Evolutionary conservation across 2,329 filamentous ascomycete species (phyloP).

Genomic region (Aspergillus uvarum): DNA sequence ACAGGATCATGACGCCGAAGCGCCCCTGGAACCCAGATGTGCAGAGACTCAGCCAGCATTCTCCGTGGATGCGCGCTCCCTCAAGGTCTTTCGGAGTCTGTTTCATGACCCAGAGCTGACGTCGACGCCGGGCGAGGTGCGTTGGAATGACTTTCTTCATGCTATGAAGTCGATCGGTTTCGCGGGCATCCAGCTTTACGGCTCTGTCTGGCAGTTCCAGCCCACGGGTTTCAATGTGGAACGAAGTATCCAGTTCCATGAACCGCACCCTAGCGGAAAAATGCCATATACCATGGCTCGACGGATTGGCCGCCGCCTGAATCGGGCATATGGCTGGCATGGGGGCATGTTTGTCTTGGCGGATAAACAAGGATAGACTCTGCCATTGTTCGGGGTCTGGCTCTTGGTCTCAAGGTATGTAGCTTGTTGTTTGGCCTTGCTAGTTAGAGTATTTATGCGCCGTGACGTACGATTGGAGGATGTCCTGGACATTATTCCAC

Average conservation of each 20-base stretch:
- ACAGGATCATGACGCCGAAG: not conserved
- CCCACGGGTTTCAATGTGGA: slow-evolving; percentile 44
- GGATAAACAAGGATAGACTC: too few species aligned
- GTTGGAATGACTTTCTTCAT: slow-evolving; percentile 56
- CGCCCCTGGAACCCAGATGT: not conserved
- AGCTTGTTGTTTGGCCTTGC: too few species aligned
- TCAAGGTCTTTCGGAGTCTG: slow-evolving; percentile 46
- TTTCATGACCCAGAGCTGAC: slow-evolving; percentile 39
- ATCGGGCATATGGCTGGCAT: slow-evolving; percentile 53
- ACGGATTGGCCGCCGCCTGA: slow-evolving; percentile 51
- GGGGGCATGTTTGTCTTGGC: slow-evolving; percentile 43
- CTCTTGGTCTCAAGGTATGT: too few species aligned
- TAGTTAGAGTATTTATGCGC: too few species aligned
- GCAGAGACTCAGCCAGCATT: slow-evolving; percentile 21
- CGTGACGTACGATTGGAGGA: too few species aligned
- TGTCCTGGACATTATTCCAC: too few species aligned
- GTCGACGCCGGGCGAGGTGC: slow-evolving; percentile 49
- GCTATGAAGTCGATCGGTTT: slow-evolving; percentile 55
- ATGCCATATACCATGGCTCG: slow-evolving; percentile 51
- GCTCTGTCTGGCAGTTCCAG: slow-evolving; percentile 61
- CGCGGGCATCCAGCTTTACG: slow-evolving; percentile 56
- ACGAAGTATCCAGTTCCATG: slow-evolving; percentile 59
- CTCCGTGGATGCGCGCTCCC: slow-evolving; percentile 36
- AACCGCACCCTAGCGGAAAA: slow-evolving; percentile 58
- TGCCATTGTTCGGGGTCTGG: too few species aligned